Base-by-base conservation (phyloP, 2,329 filamentous ascomycete species). In the Colletotrichum sp. region DNA sequence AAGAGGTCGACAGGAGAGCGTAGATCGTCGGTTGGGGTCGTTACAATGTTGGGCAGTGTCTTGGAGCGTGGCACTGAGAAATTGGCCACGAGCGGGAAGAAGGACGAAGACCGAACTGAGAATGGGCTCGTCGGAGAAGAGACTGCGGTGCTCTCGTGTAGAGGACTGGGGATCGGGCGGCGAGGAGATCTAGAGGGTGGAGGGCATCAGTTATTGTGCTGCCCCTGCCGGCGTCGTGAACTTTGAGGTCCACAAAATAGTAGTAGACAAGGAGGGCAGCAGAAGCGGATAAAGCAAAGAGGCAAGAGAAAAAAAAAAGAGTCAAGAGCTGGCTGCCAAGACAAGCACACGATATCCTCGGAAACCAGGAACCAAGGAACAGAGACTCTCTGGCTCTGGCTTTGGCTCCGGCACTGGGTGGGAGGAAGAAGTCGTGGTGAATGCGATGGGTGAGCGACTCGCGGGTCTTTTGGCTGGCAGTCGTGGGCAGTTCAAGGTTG, bases 91-190 rank as follows among this genome's bases (percentile, higher is more conserved):
- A 34, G 56, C 14, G 73, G 43, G 28, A 75, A 75, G 58, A 75
- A 75, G 3, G 73, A 85, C 62, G 79, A 81, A 36, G 83, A 81
- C 43, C 75, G 75, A n/a, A 68, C 59, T 12, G 76, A 67, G 24
- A 74, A 77, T 7, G 86, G 85, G 77, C 84, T 88, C 67, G 86
- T 81, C 68, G 87, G 84, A 76, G 85, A 84, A 79, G 86, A 87
- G 64, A 85, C 82, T 70, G 85, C 83, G 73, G 82, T 86, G 72
- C 86, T 85, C 74, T 79, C 71, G 71, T 76, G 90, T 63, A 90
- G 83, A 77, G 89, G 89, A 79, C 89, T 90, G 59, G 89, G 87
- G 76, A 86, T 83, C 71, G 85, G 81, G 80, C 85, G 87, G 81
- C 87, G 85, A 78, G 84, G 85, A 69, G 86, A 88, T 86, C 89